Evolutionary conservation across 2,329 filamentous ascomycete genomes (phyloP).

Genomic region (Bipolaris zeicola): DNA sequence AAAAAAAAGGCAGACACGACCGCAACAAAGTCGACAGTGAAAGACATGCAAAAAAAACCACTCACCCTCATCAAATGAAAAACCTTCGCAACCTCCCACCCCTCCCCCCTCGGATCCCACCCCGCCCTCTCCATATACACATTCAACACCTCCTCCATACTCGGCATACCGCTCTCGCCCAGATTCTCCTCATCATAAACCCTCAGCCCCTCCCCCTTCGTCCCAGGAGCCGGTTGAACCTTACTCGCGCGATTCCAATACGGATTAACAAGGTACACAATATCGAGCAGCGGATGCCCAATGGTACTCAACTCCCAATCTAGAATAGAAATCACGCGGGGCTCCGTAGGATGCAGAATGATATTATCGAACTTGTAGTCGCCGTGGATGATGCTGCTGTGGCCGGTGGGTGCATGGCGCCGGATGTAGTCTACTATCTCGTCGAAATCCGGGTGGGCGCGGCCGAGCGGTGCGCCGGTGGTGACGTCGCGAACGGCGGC

Average conservation of each 20-base stretch:
- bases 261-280: constrained; percentile 73
- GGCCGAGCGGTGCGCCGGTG: constrained; percentile 66
- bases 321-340: constrained; percentile 85
- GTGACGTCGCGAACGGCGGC: constrained; percentile 74
- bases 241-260: constrained; percentile 49
- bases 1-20: no score
- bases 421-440: constrained; percentile 79
- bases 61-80: constrained; percentile 46
- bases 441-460: constrained; percentile 76
- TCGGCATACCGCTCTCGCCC: constrained; percentile 67
- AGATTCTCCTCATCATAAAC: constrained; percentile 38
- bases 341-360: constrained; percentile 80
- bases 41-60: not conserved
- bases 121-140: constrained; percentile 71
- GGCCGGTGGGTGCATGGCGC: constrained; percentile 68
- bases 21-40: no score
- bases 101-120: constrained; percentile 65
- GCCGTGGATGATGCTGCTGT: constrained; percentile 83
- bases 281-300: constrained; percentile 88
- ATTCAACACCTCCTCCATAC: constrained; percentile 60
- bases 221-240: constrained; percentile 47
- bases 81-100: constrained; percentile 43
- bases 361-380: constrained; percentile 81
- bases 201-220: constrained; percentile 47
- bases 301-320: constrained; percentile 99